A percentile compares a stretch with the other conserved stretches of the same genome.
Conservation (phyloP, 208 protist genomes). For the Trypanosoma cruzi region DNA sequence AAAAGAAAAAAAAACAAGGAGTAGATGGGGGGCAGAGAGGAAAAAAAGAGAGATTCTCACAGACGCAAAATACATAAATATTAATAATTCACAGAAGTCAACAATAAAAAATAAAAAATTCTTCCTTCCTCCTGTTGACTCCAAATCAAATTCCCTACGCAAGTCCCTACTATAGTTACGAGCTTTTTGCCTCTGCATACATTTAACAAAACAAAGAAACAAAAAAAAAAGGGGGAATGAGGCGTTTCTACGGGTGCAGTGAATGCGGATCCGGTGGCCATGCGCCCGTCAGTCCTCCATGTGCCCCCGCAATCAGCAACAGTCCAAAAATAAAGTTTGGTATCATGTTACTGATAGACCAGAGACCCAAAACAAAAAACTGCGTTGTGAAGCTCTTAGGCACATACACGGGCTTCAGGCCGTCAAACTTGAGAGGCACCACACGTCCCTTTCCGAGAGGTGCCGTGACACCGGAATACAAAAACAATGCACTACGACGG, state of each 20-base stretch:
- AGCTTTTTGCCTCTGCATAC: too few species aligned
- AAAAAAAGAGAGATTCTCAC: too few species aligned
- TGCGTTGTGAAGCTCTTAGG: constrained; percentile 80
- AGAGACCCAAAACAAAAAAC: constrained; percentile 78
- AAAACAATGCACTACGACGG: constrained; percentile 46
- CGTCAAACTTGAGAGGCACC: constrained; percentile 80
- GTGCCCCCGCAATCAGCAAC: constrained; percentile 76
- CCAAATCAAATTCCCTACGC: background rate
- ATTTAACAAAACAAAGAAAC: too few species aligned
- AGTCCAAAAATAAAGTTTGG: constrained; percentile 75
- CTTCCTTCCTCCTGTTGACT: background rate
- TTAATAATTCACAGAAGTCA: too few species aligned
- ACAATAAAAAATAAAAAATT: constrained; percentile 5
- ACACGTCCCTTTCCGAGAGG: constrained; percentile 83
- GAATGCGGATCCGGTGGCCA: constrained; percentile 86
- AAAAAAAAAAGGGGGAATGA: too few species aligned
- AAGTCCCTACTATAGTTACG: constrained; percentile 21
- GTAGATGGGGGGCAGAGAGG: too few species aligned
- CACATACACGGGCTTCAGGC: constrained; percentile 78
- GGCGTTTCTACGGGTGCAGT: constrained; percentile 79
- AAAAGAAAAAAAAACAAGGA: too few species aligned
- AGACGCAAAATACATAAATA: too few species aligned
- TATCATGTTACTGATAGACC: constrained; percentile 81
- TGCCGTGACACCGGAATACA: constrained; percentile 61
- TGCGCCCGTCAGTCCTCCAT: constrained; percentile 78